These are phyloP conservation scores for Ogataea corticis DNA, from an alignment of 805 yeast species.

Conservation along the genomic window DNA sequence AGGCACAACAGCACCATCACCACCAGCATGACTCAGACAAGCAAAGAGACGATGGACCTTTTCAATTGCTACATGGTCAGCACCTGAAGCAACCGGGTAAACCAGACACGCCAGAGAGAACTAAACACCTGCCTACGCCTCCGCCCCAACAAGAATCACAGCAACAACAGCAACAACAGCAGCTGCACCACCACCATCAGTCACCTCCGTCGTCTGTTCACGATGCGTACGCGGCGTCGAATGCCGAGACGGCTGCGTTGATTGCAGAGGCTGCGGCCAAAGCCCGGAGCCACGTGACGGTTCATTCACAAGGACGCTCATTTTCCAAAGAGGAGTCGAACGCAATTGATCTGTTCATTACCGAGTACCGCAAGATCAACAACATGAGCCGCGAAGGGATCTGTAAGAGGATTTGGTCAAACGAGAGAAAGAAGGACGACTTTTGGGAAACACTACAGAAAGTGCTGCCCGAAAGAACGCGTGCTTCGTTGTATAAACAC, in stretches of 20 bases:
- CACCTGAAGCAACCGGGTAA: not conserved
- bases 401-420: conserved; percentile 85
- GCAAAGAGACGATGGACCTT: conserved; percentile 1
- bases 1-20: conserved; percentile 25
- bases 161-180: conserved; percentile 2
- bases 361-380: conserved; percentile 64
- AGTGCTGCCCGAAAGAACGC: conserved; percentile 79
- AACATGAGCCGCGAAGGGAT: conserved; percentile 65
- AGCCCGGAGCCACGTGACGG: conserved; percentile 37
- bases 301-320: conserved; percentile 28
- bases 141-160: conserved; percentile 11
- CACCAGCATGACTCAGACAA: not conserved
- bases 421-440: conserved; percentile 79
- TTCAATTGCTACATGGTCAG: conserved; percentile 1
- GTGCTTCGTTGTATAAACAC: conserved; percentile 91
- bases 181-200: not conserved
- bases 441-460: conserved; percentile 85
- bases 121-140: conserved; percentile 17
- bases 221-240: conserved; percentile 13
- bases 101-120: not conserved
- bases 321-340: conserved; percentile 66
- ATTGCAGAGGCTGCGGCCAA: conserved; percentile 45
- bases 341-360: conserved; percentile 72
- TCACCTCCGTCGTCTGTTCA: not conserved
- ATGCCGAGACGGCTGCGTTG: conserved; percentile 40